Evolutionary conservation across 306 rosid genomes (phyloP).

Genomic region (Mucuna pruriens): DNA sequence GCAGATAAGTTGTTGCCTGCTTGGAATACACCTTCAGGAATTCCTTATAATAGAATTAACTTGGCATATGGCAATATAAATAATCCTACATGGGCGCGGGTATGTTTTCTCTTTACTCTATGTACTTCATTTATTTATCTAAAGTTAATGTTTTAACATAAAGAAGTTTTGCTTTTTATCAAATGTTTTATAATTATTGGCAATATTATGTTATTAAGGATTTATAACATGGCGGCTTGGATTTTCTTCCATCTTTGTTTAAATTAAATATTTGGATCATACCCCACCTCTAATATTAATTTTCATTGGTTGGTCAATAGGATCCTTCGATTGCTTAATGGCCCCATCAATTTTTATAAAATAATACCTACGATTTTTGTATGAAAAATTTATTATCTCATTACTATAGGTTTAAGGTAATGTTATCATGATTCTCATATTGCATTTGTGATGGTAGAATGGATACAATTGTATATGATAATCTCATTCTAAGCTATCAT

Average conservation of each 20-base stretch:
- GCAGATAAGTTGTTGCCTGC: conserved; percentile 75
- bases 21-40: conserved; percentile 75
- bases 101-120: conserved; percentile 35
- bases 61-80: conserved; percentile 54
- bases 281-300: not conserved
- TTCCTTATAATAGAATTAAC: conserved; percentile 68
- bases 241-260: not conserved
- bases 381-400: not conserved
- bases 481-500: no score
- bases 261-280: conserved; percentile 1
- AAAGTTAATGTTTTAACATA: not conserved
- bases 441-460: no score
- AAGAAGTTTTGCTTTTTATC: conserved; percentile 18
- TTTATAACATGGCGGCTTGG: not conserved
- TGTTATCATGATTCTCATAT: not conserved
- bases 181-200: no score
- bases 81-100: conserved; percentile 67
- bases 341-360: not conserved
- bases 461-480: no score
- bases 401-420: not conserved
- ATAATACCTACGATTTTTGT: not conserved
- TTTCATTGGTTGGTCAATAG: not conserved
- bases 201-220: not conserved
- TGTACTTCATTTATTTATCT: conserved; percentile 18
- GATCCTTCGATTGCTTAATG: not conserved